Conservation (phyloP, 306 rosid genomes). For the Fragaria vesca region DNA sequence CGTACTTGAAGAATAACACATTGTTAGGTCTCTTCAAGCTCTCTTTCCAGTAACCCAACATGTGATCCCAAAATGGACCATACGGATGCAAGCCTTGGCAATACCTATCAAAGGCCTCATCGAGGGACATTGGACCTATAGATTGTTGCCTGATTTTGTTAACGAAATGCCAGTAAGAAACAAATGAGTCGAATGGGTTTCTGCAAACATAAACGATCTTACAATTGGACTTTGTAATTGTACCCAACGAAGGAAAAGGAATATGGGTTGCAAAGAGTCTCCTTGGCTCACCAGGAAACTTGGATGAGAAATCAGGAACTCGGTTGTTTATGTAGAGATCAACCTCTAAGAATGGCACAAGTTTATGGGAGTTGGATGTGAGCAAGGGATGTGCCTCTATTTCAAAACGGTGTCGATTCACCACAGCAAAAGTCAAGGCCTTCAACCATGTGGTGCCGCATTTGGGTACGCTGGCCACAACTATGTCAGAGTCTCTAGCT, state of each 20-base stretch:
- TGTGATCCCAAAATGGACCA: slow-evolving; percentile 13
- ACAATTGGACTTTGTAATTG: slow-evolving; percentile 15
- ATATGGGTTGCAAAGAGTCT: slow-evolving; percentile 48
- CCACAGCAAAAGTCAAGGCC: too few relatives aligned
- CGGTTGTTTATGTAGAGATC: too few relatives aligned
- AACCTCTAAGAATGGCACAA: too few relatives aligned
- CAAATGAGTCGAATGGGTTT: slow-evolving; percentile 51
- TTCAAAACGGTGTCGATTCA: too few relatives aligned
- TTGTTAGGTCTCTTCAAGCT: slow-evolving; percentile 43
- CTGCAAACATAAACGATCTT: slow-evolving; percentile 48
- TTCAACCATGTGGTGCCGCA: too few relatives aligned
- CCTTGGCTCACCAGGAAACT: slow-evolving; percentile 32
- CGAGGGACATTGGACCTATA: slow-evolving; percentile 10
- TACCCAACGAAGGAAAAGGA: slow-evolving; percentile 27
- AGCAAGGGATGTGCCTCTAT: too few relatives aligned
- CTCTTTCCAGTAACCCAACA: slow-evolving; percentile 45
- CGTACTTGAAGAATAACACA: slow-evolving; percentile 50
- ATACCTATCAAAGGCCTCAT: slow-evolving; percentile 48
- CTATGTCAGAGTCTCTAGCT: too few relatives aligned
- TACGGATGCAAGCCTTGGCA: slow-evolving; percentile 28
- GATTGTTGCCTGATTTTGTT: slow-evolving; percentile 22
- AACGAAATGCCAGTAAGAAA: slow-evolving; percentile 39
- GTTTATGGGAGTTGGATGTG: too few relatives aligned
- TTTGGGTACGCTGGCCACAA: too few relatives aligned
- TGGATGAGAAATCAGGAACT: slow-evolving; percentile 35